A percentile compares a stretch with the other conserved stretches of the same genome.
phyloP scores from a whole-genome alignment of 2,329 filamentous ascomycete genomes.

The Apiospora malaysiana region DNA sequence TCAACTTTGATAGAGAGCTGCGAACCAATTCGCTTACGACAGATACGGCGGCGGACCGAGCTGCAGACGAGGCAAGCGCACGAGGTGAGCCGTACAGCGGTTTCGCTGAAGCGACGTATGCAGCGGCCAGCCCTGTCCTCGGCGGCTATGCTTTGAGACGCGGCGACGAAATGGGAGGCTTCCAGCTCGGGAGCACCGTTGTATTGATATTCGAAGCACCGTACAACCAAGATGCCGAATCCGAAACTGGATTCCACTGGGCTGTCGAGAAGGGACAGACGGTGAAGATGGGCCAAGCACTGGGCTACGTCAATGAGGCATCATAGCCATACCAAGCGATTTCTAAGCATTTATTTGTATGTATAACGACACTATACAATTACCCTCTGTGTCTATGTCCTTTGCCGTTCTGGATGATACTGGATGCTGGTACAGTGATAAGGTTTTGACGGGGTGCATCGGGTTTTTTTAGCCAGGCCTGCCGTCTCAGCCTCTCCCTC shows the following conservation, averaged over 20 bases:
- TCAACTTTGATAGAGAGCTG: conserved; percentile 96
- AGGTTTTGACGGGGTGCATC: background rate
- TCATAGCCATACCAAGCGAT: background rate
- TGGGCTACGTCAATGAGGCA: conserved; percentile 72
- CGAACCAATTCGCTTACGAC: conserved; percentile 91
- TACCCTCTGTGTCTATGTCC: background rate
- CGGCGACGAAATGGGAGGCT: conserved; percentile 98
- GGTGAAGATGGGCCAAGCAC: conserved; percentile 85
- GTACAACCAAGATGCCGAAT: conserved; percentile 63
- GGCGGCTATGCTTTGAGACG: conserved; percentile 82
- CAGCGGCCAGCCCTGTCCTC: conserved; percentile 75
- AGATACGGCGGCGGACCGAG: conserved; percentile 87
- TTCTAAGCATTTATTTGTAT: background rate
- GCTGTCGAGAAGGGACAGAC: conserved; percentile 84
- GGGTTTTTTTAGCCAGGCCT: conserved; percentile 1
- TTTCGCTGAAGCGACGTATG: conserved; percentile 91
- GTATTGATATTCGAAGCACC: conserved; percentile 97
- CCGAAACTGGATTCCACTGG: conserved; percentile 81
- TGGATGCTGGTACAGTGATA: background rate
- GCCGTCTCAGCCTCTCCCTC: background rate
- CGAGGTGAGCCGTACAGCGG: conserved; percentile 86
- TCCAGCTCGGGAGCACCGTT: conserved; percentile 92
- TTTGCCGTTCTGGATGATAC: background rate
- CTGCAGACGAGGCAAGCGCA: conserved; percentile 77
- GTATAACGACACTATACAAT: background rate